Percentiles rank a stretch among this genome's conserved stretches.
Evolutionary conservation across 2,329 filamentous ascomycete genomes (phyloP).

Genomic region (Penicillium rolfsii): DNA sequence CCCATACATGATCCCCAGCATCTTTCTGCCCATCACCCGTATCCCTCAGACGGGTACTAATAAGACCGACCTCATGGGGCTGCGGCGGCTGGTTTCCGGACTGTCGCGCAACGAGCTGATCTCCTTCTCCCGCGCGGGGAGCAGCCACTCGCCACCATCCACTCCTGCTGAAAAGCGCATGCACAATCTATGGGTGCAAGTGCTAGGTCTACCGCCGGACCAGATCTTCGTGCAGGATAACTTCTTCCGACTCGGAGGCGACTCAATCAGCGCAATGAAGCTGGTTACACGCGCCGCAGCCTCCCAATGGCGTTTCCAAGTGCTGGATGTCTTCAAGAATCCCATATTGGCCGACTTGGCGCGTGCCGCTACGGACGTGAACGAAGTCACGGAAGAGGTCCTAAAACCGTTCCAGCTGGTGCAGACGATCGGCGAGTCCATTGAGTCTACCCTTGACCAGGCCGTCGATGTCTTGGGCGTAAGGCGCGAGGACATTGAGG

Average conservation of each 20-base stretch:
- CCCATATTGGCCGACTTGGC: not conserved
- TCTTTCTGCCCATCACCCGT: not conserved
- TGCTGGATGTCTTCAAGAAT: not conserved
- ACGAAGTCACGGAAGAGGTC: not conserved
- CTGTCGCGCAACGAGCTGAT: not conserved
- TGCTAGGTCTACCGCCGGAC: not conserved
- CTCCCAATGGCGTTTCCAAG: not conserved
- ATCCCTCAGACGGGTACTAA: not conserved
- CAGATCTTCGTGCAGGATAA: not conserved
- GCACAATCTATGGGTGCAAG: not conserved
- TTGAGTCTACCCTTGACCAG: not conserved
- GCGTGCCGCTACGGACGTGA: not conserved
- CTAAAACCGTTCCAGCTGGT: not conserved
- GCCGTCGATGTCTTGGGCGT: not conserved
- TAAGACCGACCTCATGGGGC: not conserved
- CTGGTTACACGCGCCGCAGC: slow-evolving; percentile 1
- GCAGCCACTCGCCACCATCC: not conserved
- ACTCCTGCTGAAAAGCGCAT: not conserved
- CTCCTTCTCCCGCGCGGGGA: not conserved
- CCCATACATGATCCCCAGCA: slow-evolving; percentile 7
- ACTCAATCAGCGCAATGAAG: slow-evolving; percentile 7
- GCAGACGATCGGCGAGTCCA: not conserved
- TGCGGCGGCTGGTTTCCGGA: not conserved
- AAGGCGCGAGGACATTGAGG: not conserved
- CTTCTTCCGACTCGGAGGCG: slow-evolving; percentile 8